These are phyloP conservation scores for Penicillium sp. DNA, from an alignment of 2,329 filamentous ascomycete species.

Conservation along the genomic window DNA sequence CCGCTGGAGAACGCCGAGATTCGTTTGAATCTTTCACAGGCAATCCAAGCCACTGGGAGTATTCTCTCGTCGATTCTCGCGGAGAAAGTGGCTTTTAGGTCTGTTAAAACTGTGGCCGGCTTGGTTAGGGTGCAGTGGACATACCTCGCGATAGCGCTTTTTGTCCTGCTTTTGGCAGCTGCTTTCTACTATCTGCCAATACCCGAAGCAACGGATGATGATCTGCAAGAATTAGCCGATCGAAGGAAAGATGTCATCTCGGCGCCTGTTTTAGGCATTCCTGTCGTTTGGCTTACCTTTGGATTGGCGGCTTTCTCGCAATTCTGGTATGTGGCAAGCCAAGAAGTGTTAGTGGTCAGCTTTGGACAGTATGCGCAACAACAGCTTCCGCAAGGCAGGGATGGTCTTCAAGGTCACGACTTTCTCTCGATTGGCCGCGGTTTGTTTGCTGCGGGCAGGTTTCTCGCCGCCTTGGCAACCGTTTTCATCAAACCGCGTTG, in stretches of 20 bases:
- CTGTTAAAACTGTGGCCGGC: slow-evolving; percentile 45
- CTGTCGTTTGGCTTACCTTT: slow-evolving; percentile 55
- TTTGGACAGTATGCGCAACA: slow-evolving; percentile 43
- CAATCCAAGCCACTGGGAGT: slow-evolving; percentile 58
- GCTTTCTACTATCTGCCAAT: slow-evolving; percentile 60
- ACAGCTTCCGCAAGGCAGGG: slow-evolving; percentile 34
- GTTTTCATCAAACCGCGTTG: slow-evolving; percentile 56
- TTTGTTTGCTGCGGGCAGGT: slow-evolving; percentile 56
- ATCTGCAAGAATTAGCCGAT: slow-evolving; percentile 54
- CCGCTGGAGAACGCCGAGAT: slow-evolving; percentile 58
- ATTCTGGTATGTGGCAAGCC: slow-evolving; percentile 59
- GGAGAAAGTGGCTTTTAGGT: slow-evolving; percentile 54
- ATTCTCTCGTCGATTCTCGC: slow-evolving; percentile 59
- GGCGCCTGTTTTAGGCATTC: slow-evolving; percentile 42
- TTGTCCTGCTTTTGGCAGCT: slow-evolving; percentile 56
- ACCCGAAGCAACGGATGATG: slow-evolving; percentile 59
- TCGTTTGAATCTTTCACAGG: slow-evolving; percentile 58
- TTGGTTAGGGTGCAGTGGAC: slow-evolving; percentile 62
- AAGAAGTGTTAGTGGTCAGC: slow-evolving; percentile 53
- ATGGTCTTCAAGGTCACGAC: slow-evolving; percentile 29
- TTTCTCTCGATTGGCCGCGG: slow-evolving; percentile 55
- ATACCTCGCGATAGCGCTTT: slow-evolving; percentile 60
- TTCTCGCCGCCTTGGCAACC: slow-evolving; percentile 51
- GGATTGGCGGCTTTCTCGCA: slow-evolving; percentile 52
- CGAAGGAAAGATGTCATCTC: slow-evolving; percentile 49